phyloP scores from a whole-genome alignment of 257 asterid genomes.

The Nemophila menziesii region DNA sequence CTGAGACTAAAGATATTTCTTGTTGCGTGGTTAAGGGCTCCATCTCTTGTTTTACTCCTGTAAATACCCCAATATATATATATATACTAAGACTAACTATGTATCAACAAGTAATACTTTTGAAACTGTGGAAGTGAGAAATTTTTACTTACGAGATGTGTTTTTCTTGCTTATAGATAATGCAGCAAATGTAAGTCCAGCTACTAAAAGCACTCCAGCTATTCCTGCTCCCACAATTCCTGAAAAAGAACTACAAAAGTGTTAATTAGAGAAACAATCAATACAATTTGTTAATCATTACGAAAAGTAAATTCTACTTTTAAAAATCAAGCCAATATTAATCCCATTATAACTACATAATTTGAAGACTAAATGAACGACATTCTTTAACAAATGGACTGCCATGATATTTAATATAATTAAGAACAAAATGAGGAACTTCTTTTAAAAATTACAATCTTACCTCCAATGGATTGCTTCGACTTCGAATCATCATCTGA shows the following conservation, averaged over 20 bases:
- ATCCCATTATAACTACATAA: too few relatives aligned
- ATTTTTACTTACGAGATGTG: conserved; percentile 45
- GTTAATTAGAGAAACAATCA: conserved; percentile 20
- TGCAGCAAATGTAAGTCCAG: conserved; percentile 66
- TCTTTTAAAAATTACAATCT: too few relatives aligned
- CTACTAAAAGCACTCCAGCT: conserved; percentile 61
- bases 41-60: conserved; percentile 55
- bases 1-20: conserved; percentile 40
- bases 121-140: conserved; percentile 3
- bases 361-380: too few relatives aligned
- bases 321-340: too few relatives aligned
- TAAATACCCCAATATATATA: not conserved
- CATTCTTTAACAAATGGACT: too few relatives aligned
- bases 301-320: too few relatives aligned
- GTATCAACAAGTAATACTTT: not conserved
- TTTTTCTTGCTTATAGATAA: conserved; percentile 46
- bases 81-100: not conserved
- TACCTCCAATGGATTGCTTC: conserved; percentile 43
- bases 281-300: not conserved
- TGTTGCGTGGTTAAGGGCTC: conserved; percentile 47
- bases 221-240: conserved; percentile 74
- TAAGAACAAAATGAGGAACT: too few relatives aligned
- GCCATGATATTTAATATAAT: too few relatives aligned
- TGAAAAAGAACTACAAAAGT: conserved; percentile 56
- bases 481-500: conserved; percentile 33